phyloP scores from a whole-genome alignment of 208 protist genomes.

The Lotmaria passim region DNA sequence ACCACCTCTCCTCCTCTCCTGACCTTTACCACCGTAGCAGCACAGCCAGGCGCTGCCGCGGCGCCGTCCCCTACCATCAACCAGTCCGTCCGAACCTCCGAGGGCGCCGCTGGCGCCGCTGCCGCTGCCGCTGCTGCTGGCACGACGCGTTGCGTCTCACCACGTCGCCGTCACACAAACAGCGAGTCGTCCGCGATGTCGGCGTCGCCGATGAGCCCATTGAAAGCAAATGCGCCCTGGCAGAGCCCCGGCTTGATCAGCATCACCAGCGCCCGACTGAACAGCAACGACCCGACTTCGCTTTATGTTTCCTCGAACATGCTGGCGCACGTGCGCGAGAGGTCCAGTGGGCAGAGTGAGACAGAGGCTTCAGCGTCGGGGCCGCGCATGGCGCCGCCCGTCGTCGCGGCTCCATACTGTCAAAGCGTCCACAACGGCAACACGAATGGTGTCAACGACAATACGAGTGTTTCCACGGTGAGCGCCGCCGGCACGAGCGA shows the following conservation, averaged over 20 bases:
- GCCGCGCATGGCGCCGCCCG: too few relatives aligned
- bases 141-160: not conserved
- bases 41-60: too few relatives aligned
- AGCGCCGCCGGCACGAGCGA: not conserved
- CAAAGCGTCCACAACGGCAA: too few relatives aligned
- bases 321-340: not conserved
- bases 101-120: too few relatives aligned
- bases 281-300: not conserved
- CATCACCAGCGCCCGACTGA: constrained; percentile 4
- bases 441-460: not conserved
- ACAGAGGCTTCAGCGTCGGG: too few relatives aligned
- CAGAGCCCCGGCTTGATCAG: constrained; percentile 18
- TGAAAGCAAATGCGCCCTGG: not conserved
- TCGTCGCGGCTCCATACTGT: too few relatives aligned
- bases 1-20: too few relatives aligned
- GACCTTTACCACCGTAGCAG: too few relatives aligned
- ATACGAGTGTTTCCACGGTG: not conserved
- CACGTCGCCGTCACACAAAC: not conserved
- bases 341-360: too few relatives aligned
- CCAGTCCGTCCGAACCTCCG: too few relatives aligned
- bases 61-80: too few relatives aligned
- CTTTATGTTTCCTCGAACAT: not conserved
- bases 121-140: too few relatives aligned
- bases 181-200: not conserved
- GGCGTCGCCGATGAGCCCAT: not conserved